Conservation (phyloP, 202 grass and related monocot genomes). For the Setaria italica region DNA sequence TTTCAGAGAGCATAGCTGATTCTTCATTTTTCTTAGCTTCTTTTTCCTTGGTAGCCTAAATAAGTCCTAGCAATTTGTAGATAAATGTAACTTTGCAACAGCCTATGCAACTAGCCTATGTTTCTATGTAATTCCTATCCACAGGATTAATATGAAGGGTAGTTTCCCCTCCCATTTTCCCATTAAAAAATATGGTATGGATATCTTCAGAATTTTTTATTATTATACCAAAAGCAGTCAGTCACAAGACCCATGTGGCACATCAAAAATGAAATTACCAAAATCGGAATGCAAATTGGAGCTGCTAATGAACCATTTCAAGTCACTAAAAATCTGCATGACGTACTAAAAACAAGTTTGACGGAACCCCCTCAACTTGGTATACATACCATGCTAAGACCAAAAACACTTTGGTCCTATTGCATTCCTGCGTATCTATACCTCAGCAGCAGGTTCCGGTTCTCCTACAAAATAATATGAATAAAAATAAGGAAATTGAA, state of each 20-base stretch:
- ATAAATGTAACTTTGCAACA: background rate
- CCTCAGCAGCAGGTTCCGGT: conserved; percentile 44
- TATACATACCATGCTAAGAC: conserved; percentile 28
- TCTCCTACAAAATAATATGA: conserved; percentile 48
- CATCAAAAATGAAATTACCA: background rate
- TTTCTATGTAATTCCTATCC: background rate
- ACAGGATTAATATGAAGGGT: background rate
- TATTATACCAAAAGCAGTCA: background rate
- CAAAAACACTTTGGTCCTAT: conserved; percentile 10
- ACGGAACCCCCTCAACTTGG: background rate
- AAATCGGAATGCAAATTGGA: background rate
- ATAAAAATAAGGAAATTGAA: background rate
- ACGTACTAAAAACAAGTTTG: background rate
- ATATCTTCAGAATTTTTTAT: background rate
- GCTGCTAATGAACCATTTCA: conserved; percentile 5
- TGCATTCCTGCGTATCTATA: conserved; percentile 44
- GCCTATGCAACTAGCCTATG: background rate
- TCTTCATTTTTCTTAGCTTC: background rate
- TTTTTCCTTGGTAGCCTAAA: background rate
- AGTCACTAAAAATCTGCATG: background rate
- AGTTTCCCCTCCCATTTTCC: background rate
- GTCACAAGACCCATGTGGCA: background rate
- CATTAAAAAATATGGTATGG: background rate
- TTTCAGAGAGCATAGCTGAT: background rate
- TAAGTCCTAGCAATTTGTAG: background rate